Evolutionary conservation across 495 filamentous ascomycete species (phyloP).

Genomic region (Daldinia concentrica): DNA sequence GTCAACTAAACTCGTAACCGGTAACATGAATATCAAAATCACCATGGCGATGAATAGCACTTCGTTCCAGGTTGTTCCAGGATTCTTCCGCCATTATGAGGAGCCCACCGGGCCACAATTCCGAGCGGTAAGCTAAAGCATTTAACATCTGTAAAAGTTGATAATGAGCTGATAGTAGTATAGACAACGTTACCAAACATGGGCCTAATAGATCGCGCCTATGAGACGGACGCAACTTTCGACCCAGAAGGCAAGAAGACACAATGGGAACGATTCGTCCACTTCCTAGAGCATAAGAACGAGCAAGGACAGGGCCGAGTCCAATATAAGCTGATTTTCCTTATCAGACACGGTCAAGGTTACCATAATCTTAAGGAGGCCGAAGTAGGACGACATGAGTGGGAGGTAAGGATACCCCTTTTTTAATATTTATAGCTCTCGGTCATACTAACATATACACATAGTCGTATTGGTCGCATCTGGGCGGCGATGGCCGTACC

Average conservation of each 20-base stretch:
- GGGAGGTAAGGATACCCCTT: constrained; percentile 44
- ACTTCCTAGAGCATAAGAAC: constrained; percentile 46
- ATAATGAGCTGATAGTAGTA: constrained; percentile 2
- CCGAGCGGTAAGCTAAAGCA: constrained; percentile 23
- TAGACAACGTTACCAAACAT: constrained; percentile 42
- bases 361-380: constrained; percentile 52
- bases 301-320: constrained; percentile 13
- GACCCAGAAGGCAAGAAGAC: constrained; percentile 30
- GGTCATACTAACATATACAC: constrained; percentile 1
- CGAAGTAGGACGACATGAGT: constrained; percentile 45
- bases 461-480: constrained; percentile 70
- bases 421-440: not conserved
- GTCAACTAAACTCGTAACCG: not conserved
- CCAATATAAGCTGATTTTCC: constrained; percentile 48
- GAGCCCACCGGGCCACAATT: constrained; percentile 27
- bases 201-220: constrained; percentile 46
- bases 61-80: constrained; percentile 20
- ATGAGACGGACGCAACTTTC: constrained; percentile 43
- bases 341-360: constrained; percentile 50
- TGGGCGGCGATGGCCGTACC: constrained; percentile 70
- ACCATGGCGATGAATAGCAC: not conserved
- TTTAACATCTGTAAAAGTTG: not conserved
- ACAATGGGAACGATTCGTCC: constrained; percentile 47
- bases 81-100: constrained; percentile 31
- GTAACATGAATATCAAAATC: not conserved